Base-by-base conservation (phyloP, 202 grass and related monocot species). In the Tripidium arundinaceum region DNA sequence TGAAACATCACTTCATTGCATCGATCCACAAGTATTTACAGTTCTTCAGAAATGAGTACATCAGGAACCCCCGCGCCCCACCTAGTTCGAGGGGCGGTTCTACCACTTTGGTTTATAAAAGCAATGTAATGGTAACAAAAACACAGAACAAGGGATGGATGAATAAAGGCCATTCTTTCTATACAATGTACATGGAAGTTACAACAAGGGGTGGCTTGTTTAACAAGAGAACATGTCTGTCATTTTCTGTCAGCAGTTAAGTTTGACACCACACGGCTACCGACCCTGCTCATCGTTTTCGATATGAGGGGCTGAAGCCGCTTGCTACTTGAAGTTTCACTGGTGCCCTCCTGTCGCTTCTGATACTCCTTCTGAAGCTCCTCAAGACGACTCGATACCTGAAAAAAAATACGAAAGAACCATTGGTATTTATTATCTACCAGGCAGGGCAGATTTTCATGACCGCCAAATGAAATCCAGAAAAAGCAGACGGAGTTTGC, bases 281-380 rank as follows among this genome's bases (percentile, higher is more conserved):
- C 79, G 31, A n/a, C 82, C 79, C 90, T 90, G 79, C 76, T 81
- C 67, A 95, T 81, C 0, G 33, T 86, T 79, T 87, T 95, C 0
- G 83, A 86, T 79, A 82, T 88, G 27, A 77, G 83, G 2, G 90
- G 79, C 19, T 86, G 85, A 46, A 84, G 67, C 68, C 76, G 84
- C 75, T 79, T 92, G 62, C 62, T 75, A 72, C 72, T 88, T 70
- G 85, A 70, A 80, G 69, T 89, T 84, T 77, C 87, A 76, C 68
- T 83, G 24, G 74, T 79, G 36, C 82, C 74, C 1, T 80, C 87
- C 54, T 42, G 55, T 81, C 39, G 76, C 75, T 88, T 93, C 65
- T 84, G 85, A 75, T 98, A 88, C 41, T 84, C 88, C 72, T 89
- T 86, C 50, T 93, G 82, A 67, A 95, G 79, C 70, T 95, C 92